Evolutionary conservation across 2,329 filamentous ascomycete genomes (phyloP), one percentile per base, ranked within the genome.

Genomic region (Fusarium annulatum): DNA sequence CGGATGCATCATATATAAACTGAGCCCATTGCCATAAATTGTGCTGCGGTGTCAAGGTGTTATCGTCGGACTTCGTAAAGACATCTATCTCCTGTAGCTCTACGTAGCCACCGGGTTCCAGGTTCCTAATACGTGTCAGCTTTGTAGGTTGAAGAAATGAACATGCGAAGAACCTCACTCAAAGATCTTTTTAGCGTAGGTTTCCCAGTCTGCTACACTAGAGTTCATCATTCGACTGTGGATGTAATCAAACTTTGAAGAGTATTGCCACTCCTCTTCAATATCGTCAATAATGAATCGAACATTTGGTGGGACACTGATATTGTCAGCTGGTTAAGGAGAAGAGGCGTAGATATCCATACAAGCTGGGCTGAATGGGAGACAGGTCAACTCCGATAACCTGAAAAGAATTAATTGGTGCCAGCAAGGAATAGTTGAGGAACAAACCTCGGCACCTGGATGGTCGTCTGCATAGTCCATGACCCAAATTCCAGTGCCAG

Each of bases 401-500:
- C 68, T 71, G 7, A 5, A 0, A 3, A 6, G 1, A 0, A 1
- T 21, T 12, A 49, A 9, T 58, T 5, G 33, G 21, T 10, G 0
- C 5, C 1, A 21, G 16, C 1, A 5, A 23, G 9, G 8, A 7
- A 26, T 7, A 1, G 1, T 11, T 5, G 3, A 4, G 4, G 10
- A 21, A 12, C 64, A 0, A 28, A 66, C 64, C 51, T 67, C 57
- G 2, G 69, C 53, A 2, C 51, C 34, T 2, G 68, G 68, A 9
- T 72, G 68, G 7, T 72, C 68, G 9, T 72, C 69, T 7, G 69
- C 68, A 8, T 41, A 72, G 28, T 72, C 69, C 28, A 72, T 21
- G 0, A 51, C 43, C 69, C 69, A 72, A 0, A 72, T 68, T 4
- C 69, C 69, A 3, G 69, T 72, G 4, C 69, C 69, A 2, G 68